Evolutionary conservation across 495 filamentous ascomycete genomes (phyloP).

Genomic region (Penicillium paxilli): DNA sequence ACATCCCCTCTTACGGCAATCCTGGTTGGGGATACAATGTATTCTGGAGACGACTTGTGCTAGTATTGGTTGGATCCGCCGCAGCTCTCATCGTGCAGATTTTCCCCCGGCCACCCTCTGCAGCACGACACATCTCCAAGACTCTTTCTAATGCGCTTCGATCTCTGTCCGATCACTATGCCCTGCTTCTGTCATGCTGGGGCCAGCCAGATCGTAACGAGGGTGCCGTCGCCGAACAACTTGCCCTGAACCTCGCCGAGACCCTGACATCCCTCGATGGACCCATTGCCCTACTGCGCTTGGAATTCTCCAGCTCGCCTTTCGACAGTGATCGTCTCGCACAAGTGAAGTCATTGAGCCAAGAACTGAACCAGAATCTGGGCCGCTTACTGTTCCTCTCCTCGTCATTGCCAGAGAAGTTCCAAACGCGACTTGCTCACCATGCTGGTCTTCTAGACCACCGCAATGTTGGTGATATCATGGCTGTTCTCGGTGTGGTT

Average conservation of each 20-base stretch:
- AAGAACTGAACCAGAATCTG: conserved; percentile 36
- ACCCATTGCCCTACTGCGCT: conserved; percentile 32
- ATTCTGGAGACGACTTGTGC: conserved; percentile 45
- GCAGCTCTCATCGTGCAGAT: conserved; percentile 42
- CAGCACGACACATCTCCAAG: conserved; percentile 41
- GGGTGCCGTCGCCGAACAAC: conserved; percentile 30
- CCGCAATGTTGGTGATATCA: conserved; percentile 39
- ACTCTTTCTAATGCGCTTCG: conserved; percentile 38
- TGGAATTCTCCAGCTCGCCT: conserved; percentile 43
- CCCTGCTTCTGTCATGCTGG: conserved; percentile 45
- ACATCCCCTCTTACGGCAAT: conserved; percentile 41
- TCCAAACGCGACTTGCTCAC: conserved; percentile 28
- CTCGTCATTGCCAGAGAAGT: conserved; percentile 30
- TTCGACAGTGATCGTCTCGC: conserved; percentile 38
- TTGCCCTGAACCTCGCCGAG: conserved; percentile 35
- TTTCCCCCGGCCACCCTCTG: conserved; percentile 45
- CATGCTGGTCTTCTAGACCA: conserved; percentile 38
- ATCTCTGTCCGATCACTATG: conserved; percentile 44
- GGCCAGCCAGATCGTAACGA: conserved; percentile 25
- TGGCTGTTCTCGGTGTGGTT: conserved; percentile 40
- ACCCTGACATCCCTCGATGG: conserved; percentile 30
- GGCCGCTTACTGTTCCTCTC: conserved; percentile 37
- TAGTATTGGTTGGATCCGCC: conserved; percentile 41
- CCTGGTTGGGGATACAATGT: conserved; percentile 45
- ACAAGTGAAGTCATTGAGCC: conserved; percentile 37